Conservation (phyloP, 371 early-diverging fungal genomes). For the Blakeslea trispora region DNA sequence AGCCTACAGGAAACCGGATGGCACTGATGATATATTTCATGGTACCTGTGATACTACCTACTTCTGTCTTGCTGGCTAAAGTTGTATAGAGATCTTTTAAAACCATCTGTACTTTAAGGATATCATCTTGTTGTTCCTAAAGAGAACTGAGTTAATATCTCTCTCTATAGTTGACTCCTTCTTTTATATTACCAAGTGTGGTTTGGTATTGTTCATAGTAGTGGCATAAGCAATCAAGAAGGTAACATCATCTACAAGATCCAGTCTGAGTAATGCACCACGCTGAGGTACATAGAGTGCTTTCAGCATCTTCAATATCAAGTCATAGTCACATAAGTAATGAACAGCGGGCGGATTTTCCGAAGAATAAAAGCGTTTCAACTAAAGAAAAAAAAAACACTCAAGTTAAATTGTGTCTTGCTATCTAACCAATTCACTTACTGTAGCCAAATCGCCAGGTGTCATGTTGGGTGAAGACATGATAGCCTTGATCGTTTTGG, state of each 20-base stretch:
- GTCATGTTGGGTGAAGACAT: constrained; percentile 55
- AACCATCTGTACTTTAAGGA: constrained; percentile 10
- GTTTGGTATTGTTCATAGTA: constrained; percentile 42
- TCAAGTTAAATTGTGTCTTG: too few species aligned
- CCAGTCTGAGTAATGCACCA: constrained; percentile 42
- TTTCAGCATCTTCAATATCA: constrained; percentile 49
- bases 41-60: constrained; percentile 29
- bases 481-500: constrained; percentile 59
- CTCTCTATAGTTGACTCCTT: too few species aligned
- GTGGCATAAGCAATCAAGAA: constrained; percentile 65
- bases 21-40: constrained; percentile 31
- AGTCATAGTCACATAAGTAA: constrained; percentile 58
- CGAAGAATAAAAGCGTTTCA: constrained; percentile 48
- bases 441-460: constrained; percentile 64
- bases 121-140: constrained; percentile 24
- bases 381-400: constrained; percentile 23
- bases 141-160: neutral
- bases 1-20: constrained; percentile 49
- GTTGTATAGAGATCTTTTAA: constrained; percentile 23
- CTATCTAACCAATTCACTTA: too few species aligned
- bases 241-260: constrained; percentile 60
- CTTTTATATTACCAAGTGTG: neutral
- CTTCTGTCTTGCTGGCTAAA: constrained; percentile 24
- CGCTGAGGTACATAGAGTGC: constrained; percentile 52
- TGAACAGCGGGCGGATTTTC: constrained; percentile 47